phyloP scores from a whole-genome alignment of 2,329 filamentous ascomycete species.

The Sordariomycetes sp. region DNA sequence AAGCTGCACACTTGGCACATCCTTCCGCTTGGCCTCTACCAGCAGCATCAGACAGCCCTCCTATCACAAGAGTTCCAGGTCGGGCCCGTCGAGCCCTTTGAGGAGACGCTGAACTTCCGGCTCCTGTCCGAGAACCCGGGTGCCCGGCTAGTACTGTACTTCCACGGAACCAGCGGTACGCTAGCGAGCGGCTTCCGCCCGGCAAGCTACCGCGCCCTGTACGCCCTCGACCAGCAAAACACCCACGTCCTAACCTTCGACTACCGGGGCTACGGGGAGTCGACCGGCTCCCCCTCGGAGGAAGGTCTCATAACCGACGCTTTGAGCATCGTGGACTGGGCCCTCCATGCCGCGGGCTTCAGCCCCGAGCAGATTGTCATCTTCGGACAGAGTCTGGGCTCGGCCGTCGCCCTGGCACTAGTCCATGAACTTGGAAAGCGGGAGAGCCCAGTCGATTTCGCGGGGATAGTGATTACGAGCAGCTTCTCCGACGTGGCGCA shows the following conservation, averaged over 20 bases:
- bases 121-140: constrained; percentile 30
- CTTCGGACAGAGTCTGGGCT: constrained; percentile 46
- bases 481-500: constrained; percentile 33
- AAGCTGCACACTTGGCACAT: constrained; percentile 62
- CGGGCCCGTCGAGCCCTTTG: constrained; percentile 19
- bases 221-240: constrained; percentile 31
- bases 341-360: constrained; percentile 33
- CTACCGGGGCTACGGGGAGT: constrained; percentile 46
- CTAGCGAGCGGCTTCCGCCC: constrained; percentile 40
- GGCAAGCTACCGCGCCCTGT: constrained; percentile 41
- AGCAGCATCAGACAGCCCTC: constrained; percentile 29
- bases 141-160: constrained; percentile 28
- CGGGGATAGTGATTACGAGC: constrained; percentile 33
- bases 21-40: constrained; percentile 51
- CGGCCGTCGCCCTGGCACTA: constrained; percentile 32
- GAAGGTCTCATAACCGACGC: constrained; percentile 39
- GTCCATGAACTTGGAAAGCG: constrained; percentile 15
- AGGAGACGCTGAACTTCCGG: constrained; percentile 20
- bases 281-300: constrained; percentile 40
- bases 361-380: constrained; percentile 41
- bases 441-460: constrained; percentile 16
- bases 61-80: constrained; percentile 13
- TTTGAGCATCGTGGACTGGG: constrained; percentile 37
- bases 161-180: constrained; percentile 44
- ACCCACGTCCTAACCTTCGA: constrained; percentile 47